Conservation (phyloP, 768 basidiomycete species). For the Exidia glandulosa region DNA sequence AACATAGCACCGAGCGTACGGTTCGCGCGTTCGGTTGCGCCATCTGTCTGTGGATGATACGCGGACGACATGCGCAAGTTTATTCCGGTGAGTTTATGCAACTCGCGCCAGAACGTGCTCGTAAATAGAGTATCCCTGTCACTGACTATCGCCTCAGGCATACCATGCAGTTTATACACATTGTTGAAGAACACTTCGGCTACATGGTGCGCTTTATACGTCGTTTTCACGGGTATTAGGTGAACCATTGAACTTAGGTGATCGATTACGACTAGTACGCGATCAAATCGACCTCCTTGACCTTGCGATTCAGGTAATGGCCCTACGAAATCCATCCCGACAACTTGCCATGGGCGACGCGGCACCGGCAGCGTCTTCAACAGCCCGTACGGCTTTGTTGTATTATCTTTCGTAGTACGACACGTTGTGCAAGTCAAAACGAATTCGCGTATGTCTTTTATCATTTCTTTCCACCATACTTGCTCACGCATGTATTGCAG, state of each 20-base stretch:
- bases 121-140: slow-evolving; percentile 24
- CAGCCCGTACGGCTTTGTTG: no score
- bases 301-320: no score
- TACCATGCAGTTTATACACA: slow-evolving; percentile 27
- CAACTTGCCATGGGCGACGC: no score
- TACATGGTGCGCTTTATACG: not conserved
- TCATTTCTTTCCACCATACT: no score
- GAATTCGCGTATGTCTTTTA: no score
- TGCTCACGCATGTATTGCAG: no score
- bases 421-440: no score
- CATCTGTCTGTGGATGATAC: slow-evolving; percentile 28
- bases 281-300: no score
- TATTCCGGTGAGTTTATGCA: not conserved
- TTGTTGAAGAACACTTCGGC: slow-evolving; percentile 15
- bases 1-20: not conserved
- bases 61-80: slow-evolving; percentile 24
- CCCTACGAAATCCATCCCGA: not conserved
- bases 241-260: no score
- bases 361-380: no score
- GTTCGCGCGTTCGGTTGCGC: not conserved
- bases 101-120: not conserved
- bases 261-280: no score
- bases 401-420: no score
- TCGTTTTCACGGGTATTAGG: not conserved
- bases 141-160: slow-evolving; percentile 27